Conservation (phyloP, 225 moss, liverwort and hornwort genomes). For the Sphagnum tenellum region DNA sequence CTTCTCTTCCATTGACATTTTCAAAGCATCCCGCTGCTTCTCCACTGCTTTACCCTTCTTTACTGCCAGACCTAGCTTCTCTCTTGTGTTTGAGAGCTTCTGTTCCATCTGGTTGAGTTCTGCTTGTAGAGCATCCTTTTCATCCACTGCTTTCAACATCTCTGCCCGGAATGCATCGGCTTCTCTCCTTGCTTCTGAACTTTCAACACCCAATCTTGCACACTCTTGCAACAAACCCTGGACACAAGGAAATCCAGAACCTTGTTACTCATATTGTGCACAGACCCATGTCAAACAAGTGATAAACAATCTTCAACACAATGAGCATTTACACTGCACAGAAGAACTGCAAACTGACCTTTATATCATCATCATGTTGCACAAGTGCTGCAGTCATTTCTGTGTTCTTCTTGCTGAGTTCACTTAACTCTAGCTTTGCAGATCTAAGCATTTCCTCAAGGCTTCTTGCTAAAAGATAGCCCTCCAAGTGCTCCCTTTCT, state of each 20-base stretch:
- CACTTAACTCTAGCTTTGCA: conserved; percentile 40
- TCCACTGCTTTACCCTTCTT: conserved; percentile 79
- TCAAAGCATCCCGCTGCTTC: conserved; percentile 59
- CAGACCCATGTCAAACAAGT: no score
- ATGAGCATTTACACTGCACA: no score
- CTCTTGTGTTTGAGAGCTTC: conserved; percentile 46
- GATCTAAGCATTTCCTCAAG: conserved; percentile 32
- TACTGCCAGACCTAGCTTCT: conserved; percentile 68
- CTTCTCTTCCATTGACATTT: conserved; percentile 35
- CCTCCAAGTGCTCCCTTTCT: conserved; percentile 6
- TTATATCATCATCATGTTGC: no score
- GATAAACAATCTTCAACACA: no score
- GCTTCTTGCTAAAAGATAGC: conserved; percentile 4
- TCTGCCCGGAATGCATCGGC: conserved; percentile 17
- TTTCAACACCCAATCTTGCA: conserved; percentile 26
- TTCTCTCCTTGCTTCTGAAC: conserved; percentile 30
- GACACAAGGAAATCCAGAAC: no score
- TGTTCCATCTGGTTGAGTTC: conserved; percentile 45
- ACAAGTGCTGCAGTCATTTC: no score
- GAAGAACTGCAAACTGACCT: no score
- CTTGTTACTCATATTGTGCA: no score
- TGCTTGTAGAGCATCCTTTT: conserved; percentile 26
- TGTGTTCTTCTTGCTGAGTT: conserved; percentile 8
- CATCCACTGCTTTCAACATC: conserved; percentile 16
- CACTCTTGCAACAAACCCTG: conserved; percentile 35